These are phyloP conservation scores for Phytophthora constricta DNA, from an alignment of 352 stramenopile species.

Conservation along the genomic window DNA sequence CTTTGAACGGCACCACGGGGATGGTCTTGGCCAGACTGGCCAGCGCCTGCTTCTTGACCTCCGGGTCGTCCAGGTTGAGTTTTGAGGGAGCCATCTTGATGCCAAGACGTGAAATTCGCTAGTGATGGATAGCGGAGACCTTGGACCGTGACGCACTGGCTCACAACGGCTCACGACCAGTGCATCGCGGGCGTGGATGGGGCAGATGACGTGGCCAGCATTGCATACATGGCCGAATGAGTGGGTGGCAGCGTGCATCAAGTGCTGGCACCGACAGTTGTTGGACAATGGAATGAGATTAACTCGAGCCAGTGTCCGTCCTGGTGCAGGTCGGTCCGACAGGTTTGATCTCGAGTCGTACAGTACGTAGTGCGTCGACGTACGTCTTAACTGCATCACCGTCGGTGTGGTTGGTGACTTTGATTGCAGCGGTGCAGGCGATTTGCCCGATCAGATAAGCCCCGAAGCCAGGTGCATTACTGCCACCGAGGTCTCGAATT, in stretches of 20 bases:
- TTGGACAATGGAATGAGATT: too few relatives aligned
- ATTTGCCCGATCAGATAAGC: too few relatives aligned
- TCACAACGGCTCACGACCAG: constrained; percentile 26
- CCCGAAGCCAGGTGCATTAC: too few relatives aligned
- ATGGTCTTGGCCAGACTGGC: constrained; percentile 87
- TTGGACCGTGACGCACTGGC: constrained; percentile 7
- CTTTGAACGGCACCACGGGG: constrained; percentile 97
- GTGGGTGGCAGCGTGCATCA: background rate
- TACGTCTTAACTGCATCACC: too few relatives aligned
- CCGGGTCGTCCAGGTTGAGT: constrained; percentile 54
- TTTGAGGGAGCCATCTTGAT: constrained; percentile 35
- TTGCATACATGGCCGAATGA: constrained; percentile 1
- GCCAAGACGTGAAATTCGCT: constrained; percentile 29
- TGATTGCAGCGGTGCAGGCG: background rate
- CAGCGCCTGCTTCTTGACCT: constrained; percentile 58
- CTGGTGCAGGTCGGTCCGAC: too few relatives aligned
- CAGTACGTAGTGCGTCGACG: too few relatives aligned
- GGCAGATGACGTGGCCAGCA: background rate
- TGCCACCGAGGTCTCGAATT: too few relatives aligned
- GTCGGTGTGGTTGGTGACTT: too few relatives aligned
- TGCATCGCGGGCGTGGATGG: constrained; percentile 12
- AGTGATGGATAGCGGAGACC: constrained; percentile 19
- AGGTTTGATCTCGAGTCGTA: too few relatives aligned
- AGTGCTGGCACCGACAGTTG: too few relatives aligned
- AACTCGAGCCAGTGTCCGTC: too few relatives aligned